Conservation (phyloP, 352 stramenopile species). For the Phytophthora niederhauseri region DNA sequence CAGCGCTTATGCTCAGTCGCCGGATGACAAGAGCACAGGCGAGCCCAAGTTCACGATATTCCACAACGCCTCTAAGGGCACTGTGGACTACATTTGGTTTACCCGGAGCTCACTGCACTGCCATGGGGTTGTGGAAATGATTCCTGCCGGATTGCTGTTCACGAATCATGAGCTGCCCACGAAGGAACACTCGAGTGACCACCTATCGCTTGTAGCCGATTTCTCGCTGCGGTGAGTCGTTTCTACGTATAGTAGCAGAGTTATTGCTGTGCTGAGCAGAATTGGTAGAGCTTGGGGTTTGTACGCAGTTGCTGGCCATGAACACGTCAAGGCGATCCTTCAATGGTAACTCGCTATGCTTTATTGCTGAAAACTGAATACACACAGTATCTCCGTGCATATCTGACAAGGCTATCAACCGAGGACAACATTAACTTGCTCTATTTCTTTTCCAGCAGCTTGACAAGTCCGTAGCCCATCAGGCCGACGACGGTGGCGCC, state of each 20-base stretch:
- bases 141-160: constrained; percentile 56
- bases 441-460: constrained; percentile 63
- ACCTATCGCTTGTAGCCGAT: constrained; percentile 71
- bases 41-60: constrained; percentile 81
- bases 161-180: constrained; percentile 53
- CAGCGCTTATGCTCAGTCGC: constrained; percentile 69
- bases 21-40: constrained; percentile 50
- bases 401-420: constrained; percentile 5
- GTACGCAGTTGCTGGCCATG: background rate
- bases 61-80: constrained; percentile 56
- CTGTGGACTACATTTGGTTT: constrained; percentile 83
- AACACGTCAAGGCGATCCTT: background rate
- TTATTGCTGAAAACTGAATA: constrained; percentile 6
- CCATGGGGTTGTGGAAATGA: constrained; percentile 72
- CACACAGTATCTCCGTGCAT: constrained; percentile 17
- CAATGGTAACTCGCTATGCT: constrained; percentile 10
- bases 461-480: constrained; percentile 66
- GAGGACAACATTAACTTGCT: constrained; percentile 24
- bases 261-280: background rate
- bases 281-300: background rate
- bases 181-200: constrained; percentile 63
- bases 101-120: constrained; percentile 52
- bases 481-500: constrained; percentile 57
- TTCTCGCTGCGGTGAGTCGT: constrained; percentile 43
- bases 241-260: background rate